A percentile compares a stretch with the other conserved stretches of the same genome.
Conservation (phyloP, 2,329 filamentous ascomycete species). For the Cryoendolithus antarcticus region DNA sequence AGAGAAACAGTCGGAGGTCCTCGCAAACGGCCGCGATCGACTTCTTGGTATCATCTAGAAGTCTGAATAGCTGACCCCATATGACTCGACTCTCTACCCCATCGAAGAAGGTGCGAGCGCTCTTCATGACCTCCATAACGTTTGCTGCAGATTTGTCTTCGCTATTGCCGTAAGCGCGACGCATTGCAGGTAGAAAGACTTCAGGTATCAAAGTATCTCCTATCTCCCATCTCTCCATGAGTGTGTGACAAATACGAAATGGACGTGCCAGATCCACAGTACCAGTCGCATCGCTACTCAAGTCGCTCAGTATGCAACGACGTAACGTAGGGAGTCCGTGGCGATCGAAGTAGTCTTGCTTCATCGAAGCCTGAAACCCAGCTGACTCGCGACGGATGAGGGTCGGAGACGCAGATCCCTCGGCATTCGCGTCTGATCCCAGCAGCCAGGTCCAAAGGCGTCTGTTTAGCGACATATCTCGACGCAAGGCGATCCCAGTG, state of each 20-base stretch:
- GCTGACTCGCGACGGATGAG: constrained; percentile 21
- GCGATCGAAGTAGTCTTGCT: constrained; percentile 61
- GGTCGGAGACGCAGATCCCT: constrained; percentile 16
- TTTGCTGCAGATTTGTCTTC: constrained; percentile 52
- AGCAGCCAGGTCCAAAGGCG: constrained; percentile 94
- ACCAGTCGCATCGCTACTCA: constrained; percentile 43
- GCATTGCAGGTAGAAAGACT: constrained; percentile 75
- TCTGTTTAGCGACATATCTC: constrained; percentile 94
- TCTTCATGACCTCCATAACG: constrained; percentile 77
- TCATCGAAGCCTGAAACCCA: constrained; percentile 44
- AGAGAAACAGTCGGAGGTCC: constrained; percentile 38
- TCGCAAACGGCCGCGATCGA: constrained; percentile 4
- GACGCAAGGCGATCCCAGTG: constrained; percentile 71
- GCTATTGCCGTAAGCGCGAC: constrained; percentile 67
- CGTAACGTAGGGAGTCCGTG: constrained; percentile 66
- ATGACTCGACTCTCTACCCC: constrained; percentile 91
- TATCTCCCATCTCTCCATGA: constrained; percentile 98
- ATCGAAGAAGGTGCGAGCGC: constrained; percentile 92
- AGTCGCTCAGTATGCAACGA: constrained; percentile 63
- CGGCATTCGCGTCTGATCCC: constrained; percentile 52
- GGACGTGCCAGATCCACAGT: constrained; percentile 65
- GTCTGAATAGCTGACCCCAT: constrained; percentile 38
- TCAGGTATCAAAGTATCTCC: constrained; percentile 79
- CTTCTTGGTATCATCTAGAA: constrained; percentile 4
- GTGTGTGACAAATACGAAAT: constrained; percentile 80